Conservation (phyloP, 2,329 filamentous ascomycete genomes). For the Parasarocladium wereldwijsianum region DNA sequence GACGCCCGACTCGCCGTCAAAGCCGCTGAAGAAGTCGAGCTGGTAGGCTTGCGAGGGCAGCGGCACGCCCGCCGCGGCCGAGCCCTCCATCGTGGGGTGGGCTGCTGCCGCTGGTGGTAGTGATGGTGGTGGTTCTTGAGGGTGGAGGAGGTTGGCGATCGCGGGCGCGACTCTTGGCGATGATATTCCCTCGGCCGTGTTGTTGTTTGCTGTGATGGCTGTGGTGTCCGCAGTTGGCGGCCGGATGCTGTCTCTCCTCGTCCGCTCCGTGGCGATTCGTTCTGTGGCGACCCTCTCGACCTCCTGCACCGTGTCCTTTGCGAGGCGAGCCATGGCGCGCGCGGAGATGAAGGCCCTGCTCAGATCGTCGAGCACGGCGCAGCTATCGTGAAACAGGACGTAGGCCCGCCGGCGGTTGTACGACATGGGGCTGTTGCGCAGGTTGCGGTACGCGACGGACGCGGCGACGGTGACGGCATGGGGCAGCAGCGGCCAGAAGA, state of each 20-base stretch:
- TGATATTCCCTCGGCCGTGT: background rate
- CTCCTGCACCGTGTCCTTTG: conserved; percentile 10
- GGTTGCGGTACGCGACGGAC: conserved; percentile 11
- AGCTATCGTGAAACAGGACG: conserved; percentile 9
- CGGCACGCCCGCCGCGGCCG: background rate
- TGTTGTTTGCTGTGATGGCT: conserved; percentile 1
- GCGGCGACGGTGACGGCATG: conserved; percentile 11
- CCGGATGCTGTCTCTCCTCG: conserved; percentile 7
- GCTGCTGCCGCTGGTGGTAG: background rate
- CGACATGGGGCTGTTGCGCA: conserved; percentile 10
- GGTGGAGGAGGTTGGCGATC: no score
- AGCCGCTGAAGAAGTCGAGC: conserved; percentile 6
- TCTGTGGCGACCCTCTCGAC: conserved; percentile 10
- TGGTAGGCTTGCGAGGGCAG: conserved; percentile 1
- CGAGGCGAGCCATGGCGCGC: conserved; percentile 10
- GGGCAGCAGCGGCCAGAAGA: conserved; percentile 11
- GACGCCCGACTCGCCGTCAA: conserved; percentile 7
- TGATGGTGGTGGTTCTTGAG: conserved; percentile 3
- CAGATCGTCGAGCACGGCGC: conserved; percentile 9
- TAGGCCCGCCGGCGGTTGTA: conserved; percentile 8
- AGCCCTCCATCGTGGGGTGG: no score
- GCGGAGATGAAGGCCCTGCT: conserved; percentile 10
- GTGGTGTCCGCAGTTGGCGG: conserved; percentile 3
- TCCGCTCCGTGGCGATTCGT: conserved; percentile 7
- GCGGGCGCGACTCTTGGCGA: no score